Evolutionary conservation across 208 protist genomes (phyloP), one percentile per base, ranked within the genome.

Genomic region (Hexamita inflata): DNA sequence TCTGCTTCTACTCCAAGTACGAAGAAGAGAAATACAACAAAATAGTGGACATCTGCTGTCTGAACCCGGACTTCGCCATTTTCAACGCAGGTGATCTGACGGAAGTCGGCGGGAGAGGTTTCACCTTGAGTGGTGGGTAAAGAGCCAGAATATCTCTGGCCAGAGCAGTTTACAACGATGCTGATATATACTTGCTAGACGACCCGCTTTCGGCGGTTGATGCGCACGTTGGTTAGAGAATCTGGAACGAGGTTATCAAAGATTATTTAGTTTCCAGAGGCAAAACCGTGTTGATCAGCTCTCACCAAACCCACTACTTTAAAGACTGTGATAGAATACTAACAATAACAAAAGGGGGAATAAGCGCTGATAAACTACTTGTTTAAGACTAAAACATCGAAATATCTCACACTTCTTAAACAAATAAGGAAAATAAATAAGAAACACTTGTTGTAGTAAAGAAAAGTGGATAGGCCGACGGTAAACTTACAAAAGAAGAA

Each of bases 121-220:
- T 93, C 41, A 93, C 88, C 64, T 74, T 92, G 11, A 84, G 74
- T 24, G 89, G 89, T 42, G 90, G 90, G 15, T 87, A 92, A 80
- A 87, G 88, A 70, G 75, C 77, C 34, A 75, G 86, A 34, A 67
- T 89, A 64, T 57, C 85, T 32, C 58, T 90, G 26, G 86, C 86
- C 24, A 65, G 88, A 39, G 84, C 85, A 0, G 70, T 90, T 1
- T 90, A 90, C 42, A 40, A 62, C 34, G 75, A 85, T 53, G 7
- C 65, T 4, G 82, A 89, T 59, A 45, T 90, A 38, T 85, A 82
- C 59, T 67, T 90, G 0, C 75, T 90, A 28, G 87, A 90, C 75
- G 87, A 90, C 62, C 78, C 83, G 11, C 75, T 84, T 9, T 68
- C 58, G 4, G 80, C 80, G n/a, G 82, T 84, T 39, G 82, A 84